Evolutionary conservation across 2,329 filamentous ascomycete species (phyloP).

Genomic region (Conoideocrella luteorostrata): DNA sequence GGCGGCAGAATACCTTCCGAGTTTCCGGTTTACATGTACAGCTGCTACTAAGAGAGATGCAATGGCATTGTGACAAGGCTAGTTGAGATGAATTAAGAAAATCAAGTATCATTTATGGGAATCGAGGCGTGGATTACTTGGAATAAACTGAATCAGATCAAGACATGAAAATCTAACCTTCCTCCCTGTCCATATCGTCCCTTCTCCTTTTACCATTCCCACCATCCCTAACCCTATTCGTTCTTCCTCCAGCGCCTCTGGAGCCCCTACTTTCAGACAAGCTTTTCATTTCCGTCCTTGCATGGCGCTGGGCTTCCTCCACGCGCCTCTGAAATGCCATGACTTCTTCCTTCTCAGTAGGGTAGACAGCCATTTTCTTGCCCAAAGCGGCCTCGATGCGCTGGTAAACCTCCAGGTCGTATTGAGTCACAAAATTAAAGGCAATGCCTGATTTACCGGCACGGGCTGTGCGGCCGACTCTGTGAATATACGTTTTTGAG

Average conservation of each 20-base stretch:
- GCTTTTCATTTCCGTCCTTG: constrained; percentile 75
- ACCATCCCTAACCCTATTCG: constrained; percentile 30
- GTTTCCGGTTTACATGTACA: too few species aligned
- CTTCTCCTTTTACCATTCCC: constrained; percentile 31
- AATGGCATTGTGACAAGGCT: too few species aligned
- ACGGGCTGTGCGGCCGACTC: constrained; percentile 81
- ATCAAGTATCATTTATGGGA: too few species aligned
- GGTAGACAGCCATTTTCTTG: constrained; percentile 65
- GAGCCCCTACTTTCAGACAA: constrained; percentile 63
- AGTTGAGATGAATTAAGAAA: too few species aligned
- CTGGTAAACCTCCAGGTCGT: constrained; percentile 74
- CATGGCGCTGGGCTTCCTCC: constrained; percentile 75
- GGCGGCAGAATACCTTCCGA: too few species aligned
- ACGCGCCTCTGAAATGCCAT: constrained; percentile 74
- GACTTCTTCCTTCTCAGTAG: constrained; percentile 71
- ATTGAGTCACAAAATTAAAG: constrained; percentile 77
- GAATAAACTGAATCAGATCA: too few species aligned
- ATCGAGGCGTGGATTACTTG: too few species aligned
- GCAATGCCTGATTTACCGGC: constrained; percentile 80
- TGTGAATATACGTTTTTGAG: constrained; percentile 85
- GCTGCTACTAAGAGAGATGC: too few species aligned
- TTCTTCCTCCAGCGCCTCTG: constrained; percentile 37
- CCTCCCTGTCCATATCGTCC: constrained; percentile 69
- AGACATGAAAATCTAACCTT: too few species aligned
- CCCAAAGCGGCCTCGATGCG: constrained; percentile 79